These are phyloP conservation scores for Avena atlantica DNA, from an alignment of 176 grass and related monocot genomes.

Conservation along the genomic window DNA sequence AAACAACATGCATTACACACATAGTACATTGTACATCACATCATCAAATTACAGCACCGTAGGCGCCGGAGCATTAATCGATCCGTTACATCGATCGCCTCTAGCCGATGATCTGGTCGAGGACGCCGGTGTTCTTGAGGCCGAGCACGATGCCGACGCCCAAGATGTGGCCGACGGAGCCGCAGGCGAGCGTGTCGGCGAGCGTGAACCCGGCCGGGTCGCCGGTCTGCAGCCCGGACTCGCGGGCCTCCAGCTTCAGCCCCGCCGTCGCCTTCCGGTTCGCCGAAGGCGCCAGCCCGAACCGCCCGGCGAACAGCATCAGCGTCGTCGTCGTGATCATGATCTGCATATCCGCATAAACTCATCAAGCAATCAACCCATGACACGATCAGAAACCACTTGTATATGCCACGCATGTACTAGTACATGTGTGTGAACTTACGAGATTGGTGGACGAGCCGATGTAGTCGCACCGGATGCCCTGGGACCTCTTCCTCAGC, in stretches of 20 bases:
- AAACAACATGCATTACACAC: slow-evolving; percentile 12
- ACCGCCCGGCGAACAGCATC: slow-evolving; percentile 94
- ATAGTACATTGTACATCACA: not conserved
- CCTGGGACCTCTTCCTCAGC: slow-evolving; percentile 48
- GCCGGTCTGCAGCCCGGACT: slow-evolving; percentile 92
- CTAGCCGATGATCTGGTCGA: slow-evolving; percentile 74
- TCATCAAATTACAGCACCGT: not conserved
- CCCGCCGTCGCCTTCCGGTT: slow-evolving; percentile 91
- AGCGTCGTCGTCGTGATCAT: slow-evolving; percentile 92
- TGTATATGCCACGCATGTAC: not conserved
- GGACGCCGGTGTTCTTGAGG: slow-evolving; percentile 79
- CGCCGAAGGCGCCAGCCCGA: slow-evolving; percentile 95
- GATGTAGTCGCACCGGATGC: slow-evolving; percentile 91
- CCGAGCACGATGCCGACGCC: slow-evolving; percentile 92
- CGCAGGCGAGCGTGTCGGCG: slow-evolving; percentile 91
- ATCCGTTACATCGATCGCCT: not conserved
- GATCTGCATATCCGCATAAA: slow-evolving; percentile 48
- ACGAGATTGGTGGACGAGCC: slow-evolving; percentile 88
- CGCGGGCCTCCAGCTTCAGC: slow-evolving; percentile 82
- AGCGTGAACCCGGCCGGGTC: slow-evolving; percentile 96
- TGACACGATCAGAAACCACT: not conserved
- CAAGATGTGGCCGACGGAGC: slow-evolving; percentile 79
- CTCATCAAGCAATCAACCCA: not conserved
- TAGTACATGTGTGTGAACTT: slow-evolving; percentile 4
- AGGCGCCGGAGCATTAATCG: not conserved